These are phyloP conservation scores for Hagleromyces aurorensis DNA, from an alignment of 805 yeast species.

Conservation along the genomic window DNA sequence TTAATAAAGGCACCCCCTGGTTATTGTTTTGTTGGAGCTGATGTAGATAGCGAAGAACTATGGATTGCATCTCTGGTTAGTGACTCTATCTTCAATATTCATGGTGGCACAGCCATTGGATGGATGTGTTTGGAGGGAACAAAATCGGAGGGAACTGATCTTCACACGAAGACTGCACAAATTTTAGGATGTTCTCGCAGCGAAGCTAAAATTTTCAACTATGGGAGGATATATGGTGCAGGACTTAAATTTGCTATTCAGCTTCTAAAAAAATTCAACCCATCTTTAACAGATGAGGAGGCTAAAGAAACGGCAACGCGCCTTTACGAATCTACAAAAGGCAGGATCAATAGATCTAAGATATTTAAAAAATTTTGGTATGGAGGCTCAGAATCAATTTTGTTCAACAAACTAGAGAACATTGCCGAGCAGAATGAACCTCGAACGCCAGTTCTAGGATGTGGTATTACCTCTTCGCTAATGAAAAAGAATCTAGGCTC, in stretches of 20 bases:
- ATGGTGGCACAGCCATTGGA: constrained; percentile 94
- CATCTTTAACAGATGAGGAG: constrained; percentile 53
- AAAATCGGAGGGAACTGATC: constrained; percentile 82
- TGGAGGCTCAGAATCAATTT: constrained; percentile 91
- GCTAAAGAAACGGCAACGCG: constrained; percentile 58
- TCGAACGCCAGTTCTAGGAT: constrained; percentile 85
- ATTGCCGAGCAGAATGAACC: constrained; percentile 80
- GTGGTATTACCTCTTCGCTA: constrained; percentile 84
- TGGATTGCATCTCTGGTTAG: constrained; percentile 98
- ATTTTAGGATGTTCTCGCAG: constrained; percentile 83
- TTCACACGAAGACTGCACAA: constrained; percentile 88
- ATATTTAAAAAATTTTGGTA: constrained; percentile 43
- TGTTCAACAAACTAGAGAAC: constrained; percentile 81
- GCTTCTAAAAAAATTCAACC: constrained; percentile 77
- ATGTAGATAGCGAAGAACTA: constrained; percentile 94
- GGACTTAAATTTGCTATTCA: constrained; percentile 86
- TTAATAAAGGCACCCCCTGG: constrained; percentile 83
- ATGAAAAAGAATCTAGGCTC: constrained; percentile 55
- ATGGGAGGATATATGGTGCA: constrained; percentile 97
- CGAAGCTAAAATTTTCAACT: constrained; percentile 92
- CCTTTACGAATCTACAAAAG: constrained; percentile 80
- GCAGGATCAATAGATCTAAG: constrained; percentile 37
- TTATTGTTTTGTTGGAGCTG: constrained; percentile 93
- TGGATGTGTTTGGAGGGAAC: constrained; percentile 99
- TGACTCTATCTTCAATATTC: constrained; percentile 79